Base-by-base conservation (phyloP, 2,329 filamentous ascomycete genomes). In the Xylariomycetidae sp. region DNA sequence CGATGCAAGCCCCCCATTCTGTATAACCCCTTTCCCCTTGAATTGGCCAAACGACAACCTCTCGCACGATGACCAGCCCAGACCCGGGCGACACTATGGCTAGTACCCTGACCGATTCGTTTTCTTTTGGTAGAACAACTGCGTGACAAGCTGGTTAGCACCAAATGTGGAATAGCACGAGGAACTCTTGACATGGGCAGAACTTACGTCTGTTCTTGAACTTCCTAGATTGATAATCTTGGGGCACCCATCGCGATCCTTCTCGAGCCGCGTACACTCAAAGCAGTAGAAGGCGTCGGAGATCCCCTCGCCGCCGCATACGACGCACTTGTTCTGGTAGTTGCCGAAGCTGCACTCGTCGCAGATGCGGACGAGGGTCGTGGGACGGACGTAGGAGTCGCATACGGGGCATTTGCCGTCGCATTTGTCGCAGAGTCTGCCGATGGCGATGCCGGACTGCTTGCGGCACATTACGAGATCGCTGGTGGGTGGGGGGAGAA, bases 401-500 rank as follows among this genome's bases (percentile, higher is more conserved):
- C 92, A 98, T 41, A 98, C 89, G 47, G 92, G 92, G 57, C 92
- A 98, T 72, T 98, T 98, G 64, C 92, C 92, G 69, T 98, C 92
- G 73, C 92, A 98, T 70, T 98, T 98, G 71, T 98, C 92, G 76
- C 92, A 98, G 59, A 98, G 86, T 37, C 92, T 89, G 60, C 92
- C 92, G 76, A 98, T 95, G 55, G 89, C 86, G 61, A 97, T 96
- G 67, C 92, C 92, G 41, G 90, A 74, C 63, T 95, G 90, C 71
- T 98, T 98, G 70, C 90, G 89, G 78, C 92, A 98, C 90, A 97
- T 97, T 54, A 98, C 92, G 50, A 98, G 82, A 72, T 98, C 92
- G 64, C 83, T 87, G 57, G 27, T 16, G 16, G 30, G 27, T 22
- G 29, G 11, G 18, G 23, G 56, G 28, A 25, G 17, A 29, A 28